These are phyloP conservation scores for Neurospora sp. DNA, from an alignment of 495 filamentous ascomycete genomes.

Conservation along the genomic window DNA sequence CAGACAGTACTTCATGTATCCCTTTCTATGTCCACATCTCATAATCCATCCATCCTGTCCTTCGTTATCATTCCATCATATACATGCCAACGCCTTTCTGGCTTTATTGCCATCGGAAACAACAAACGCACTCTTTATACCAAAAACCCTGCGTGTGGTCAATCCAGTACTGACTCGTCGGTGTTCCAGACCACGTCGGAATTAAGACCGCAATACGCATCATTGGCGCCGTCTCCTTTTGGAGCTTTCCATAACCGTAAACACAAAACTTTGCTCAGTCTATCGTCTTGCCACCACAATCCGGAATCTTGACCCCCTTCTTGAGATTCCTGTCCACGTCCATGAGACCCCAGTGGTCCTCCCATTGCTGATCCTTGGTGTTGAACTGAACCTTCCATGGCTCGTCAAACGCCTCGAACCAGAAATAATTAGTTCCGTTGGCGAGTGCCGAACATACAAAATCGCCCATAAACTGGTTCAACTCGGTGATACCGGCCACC, in stretches of 20 bases:
- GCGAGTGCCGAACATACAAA: slow-evolving; percentile 75
- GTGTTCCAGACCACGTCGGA: neutral
- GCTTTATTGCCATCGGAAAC: neutral
- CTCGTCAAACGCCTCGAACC: slow-evolving; percentile 94
- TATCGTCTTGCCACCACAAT: slow-evolving; percentile 70
- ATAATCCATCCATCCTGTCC: neutral
- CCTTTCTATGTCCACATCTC: neutral
- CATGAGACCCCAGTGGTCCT: slow-evolving; percentile 94
- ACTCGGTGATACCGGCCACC: slow-evolving; percentile 69
- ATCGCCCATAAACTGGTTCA: slow-evolving; percentile 78
- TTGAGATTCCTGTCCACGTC: slow-evolving; percentile 82
- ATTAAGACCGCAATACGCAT: neutral
- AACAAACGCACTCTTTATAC: neutral
- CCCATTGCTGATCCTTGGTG: slow-evolving; percentile 63
- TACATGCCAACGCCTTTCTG: neutral
- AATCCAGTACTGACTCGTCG: neutral
- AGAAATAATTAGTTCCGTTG: slow-evolving; percentile 87
- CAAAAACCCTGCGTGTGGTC: neutral
- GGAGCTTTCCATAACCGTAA: neutral
- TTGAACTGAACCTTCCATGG: slow-evolving; percentile 84
- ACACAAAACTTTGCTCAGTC: neutral
- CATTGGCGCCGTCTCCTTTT: neutral
- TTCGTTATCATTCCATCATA: neutral
- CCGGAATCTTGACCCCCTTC: slow-evolving; percentile 72
- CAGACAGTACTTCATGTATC: neutral